Conservation (phyloP, 352 stramenopile genomes). For the Phytopythium helicoides region DNA sequence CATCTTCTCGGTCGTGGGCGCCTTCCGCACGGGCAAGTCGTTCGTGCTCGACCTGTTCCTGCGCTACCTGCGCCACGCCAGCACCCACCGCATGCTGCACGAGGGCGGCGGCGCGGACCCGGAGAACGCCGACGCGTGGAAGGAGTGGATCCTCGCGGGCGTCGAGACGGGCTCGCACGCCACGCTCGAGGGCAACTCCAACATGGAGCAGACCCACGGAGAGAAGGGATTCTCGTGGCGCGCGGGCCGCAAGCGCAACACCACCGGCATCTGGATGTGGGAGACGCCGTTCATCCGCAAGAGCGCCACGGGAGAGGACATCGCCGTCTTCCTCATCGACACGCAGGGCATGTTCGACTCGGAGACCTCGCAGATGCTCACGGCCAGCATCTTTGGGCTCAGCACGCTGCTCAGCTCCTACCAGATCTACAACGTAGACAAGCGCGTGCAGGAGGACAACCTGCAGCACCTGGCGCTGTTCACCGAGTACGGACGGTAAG, state of each 20-base stretch:
- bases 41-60: slow-evolving; percentile 98
- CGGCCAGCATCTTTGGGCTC: slow-evolving; percentile 98
- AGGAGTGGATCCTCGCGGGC: slow-evolving; percentile 62
- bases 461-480: slow-evolving; percentile 99
- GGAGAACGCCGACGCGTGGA: slow-evolving; percentile 47
- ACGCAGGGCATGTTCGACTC: slow-evolving; percentile 99
- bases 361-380: slow-evolving; percentile 98
- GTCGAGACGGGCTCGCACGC: slow-evolving; percentile 46
- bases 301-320: slow-evolving; percentile 74
- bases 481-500: slow-evolving; percentile 96
- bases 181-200: slow-evolving; percentile 84
- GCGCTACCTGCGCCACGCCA: slow-evolving; percentile 91
- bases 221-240: slow-evolving; percentile 95
- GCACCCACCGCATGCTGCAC: slow-evolving; percentile 43
- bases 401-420: slow-evolving; percentile 95
- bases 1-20: slow-evolving; percentile 97
- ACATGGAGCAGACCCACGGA: slow-evolving; percentile 70
- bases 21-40: slow-evolving; percentile 98
- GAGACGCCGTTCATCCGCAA: slow-evolving; percentile 96
- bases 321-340: slow-evolving; percentile 98
- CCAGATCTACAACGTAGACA: slow-evolving; percentile 99
- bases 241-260: slow-evolving; percentile 95
- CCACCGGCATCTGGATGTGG: slow-evolving; percentile 99
- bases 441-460: slow-evolving; percentile 99
- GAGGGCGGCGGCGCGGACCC: slow-evolving; percentile 42